These are phyloP conservation scores for Nicotiana attenuata DNA, from an alignment of 257 asterid species.

Conservation along the genomic window DNA sequence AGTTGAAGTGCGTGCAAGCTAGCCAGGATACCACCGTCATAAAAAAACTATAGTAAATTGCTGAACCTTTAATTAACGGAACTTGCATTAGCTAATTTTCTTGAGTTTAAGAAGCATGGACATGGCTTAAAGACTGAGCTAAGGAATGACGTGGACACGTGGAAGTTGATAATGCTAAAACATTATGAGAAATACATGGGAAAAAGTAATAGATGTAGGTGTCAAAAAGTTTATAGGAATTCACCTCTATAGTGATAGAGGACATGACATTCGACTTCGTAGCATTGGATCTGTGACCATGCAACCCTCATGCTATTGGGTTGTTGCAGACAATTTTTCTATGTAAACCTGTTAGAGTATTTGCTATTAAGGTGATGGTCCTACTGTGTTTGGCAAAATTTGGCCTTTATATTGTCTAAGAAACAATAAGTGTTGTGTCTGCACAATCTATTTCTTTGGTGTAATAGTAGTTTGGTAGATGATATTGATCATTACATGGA, in stretches of 20 bases:
- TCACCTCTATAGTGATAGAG: neutral
- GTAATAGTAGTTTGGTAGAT: too few species aligned
- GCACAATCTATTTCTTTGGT: too few species aligned
- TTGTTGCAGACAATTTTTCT: neutral
- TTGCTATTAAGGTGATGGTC: neutral
- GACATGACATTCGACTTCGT: neutral
- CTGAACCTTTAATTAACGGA: neutral
- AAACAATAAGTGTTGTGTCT: neutral
- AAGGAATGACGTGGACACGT: neutral
- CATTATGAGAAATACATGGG: neutral
- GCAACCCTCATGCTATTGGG: neutral
- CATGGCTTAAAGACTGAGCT: neutral
- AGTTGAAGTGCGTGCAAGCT: too few species aligned
- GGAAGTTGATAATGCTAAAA: neutral
- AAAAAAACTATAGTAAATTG: neutral
- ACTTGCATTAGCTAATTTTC: neutral
- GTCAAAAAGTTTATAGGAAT: neutral
- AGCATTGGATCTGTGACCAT: neutral
- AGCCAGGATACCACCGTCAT: too few species aligned
- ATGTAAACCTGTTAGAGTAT: neutral
- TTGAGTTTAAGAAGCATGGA: neutral
- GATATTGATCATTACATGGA: too few species aligned
- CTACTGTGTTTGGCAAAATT: neutral
- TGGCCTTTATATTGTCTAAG: neutral
- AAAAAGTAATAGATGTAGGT: neutral